These are phyloP conservation scores for Delitschia confertaspora DNA, from an alignment of 495 filamentous ascomycete species.

Conservation along the genomic window DNA sequence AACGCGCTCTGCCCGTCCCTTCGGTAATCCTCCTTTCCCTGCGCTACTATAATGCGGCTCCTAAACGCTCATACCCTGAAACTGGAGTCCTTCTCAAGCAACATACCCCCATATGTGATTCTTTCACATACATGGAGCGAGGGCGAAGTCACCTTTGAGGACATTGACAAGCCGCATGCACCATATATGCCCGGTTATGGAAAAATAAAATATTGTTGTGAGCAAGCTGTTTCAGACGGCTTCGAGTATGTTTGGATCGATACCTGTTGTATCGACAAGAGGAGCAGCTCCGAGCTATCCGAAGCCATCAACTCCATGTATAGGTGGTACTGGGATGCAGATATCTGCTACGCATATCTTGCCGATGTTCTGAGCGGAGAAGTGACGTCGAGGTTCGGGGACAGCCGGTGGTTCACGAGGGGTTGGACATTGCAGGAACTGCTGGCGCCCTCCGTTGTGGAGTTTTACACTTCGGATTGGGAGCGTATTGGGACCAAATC, in stretches of 20 bases:
- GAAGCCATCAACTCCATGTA: constrained; percentile 24
- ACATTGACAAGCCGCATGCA: background rate
- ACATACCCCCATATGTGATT: constrained; percentile 20
- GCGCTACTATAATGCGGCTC: too few species aligned
- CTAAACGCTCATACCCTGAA: constrained; percentile 1
- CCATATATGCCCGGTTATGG: constrained; percentile 7
- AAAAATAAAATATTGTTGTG: constrained; percentile 6
- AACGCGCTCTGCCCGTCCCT: too few species aligned
- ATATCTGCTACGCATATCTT: constrained; percentile 17
- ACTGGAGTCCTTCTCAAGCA: background rate
- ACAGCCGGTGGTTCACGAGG: constrained; percentile 10
- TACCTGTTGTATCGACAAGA: constrained; percentile 23
- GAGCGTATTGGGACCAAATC: background rate
- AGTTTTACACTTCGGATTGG: constrained; percentile 5
- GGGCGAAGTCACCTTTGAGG: constrained; percentile 14
- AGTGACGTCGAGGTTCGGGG: constrained; percentile 1
- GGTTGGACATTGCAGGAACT: constrained; percentile 15
- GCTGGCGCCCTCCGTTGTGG: constrained; percentile 6
- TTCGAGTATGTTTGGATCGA: constrained; percentile 22
- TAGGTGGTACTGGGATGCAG: constrained; percentile 13
- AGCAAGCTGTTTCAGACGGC: constrained; percentile 5
- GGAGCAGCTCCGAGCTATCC: constrained; percentile 8
- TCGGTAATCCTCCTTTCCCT: too few species aligned
- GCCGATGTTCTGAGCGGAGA: constrained; percentile 11
- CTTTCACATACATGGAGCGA: constrained; percentile 22